Evolutionary conservation across 805 yeast genomes (phyloP), one percentile per base, ranked within the genome.

Genomic region (Blastobotrys peoriensis): DNA sequence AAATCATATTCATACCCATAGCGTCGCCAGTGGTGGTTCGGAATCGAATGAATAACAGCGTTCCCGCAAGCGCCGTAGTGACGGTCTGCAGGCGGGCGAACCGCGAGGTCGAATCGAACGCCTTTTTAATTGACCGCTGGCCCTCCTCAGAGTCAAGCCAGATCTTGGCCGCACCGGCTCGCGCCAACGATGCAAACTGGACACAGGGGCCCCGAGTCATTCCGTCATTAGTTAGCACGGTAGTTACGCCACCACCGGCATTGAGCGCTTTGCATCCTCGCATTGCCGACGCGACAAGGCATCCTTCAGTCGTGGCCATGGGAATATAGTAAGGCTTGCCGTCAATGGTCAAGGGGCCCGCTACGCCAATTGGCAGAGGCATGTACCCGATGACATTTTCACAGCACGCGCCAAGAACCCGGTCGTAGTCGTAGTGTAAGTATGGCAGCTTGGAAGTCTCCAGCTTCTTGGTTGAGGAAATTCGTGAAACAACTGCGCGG

Each of bases 151-250:
- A 85, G 62, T 93, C 98, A 46, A 93, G 71, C 97, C 97, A 93
- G 23, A 85, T 66, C 65, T 93, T 93, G 58, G 96, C 93, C 20
- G 87, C 87, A 59, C 98, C 98, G 8, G 98, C 88, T 67, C 97
- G 79, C 20, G 71, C 63, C 61, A 93, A 75, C 5, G 83, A 67
- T 36, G 93, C 84, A 73, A 93, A 93, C 25, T 84, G 71, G 41
- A 93, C 96, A 75, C 96, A 88, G 36, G 99, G 99, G 33, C 98
- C 99, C 71, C 99, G 84, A 15, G 98, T 89, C 99, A 93, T 93
- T 65, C 98, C 97, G 63, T 93, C 99, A 55, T 81, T 84, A 10
- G 96, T 86, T 54, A 93, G 74, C 20, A 91, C 95, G 23, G 98
- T 86, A 41, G 77, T 71, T 22, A 85, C 95, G 65, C 99, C 99